Percentiles rank a stretch among this genome's conserved stretches.
Conservation (phyloP, 2,329 filamentous ascomycete species). For the Tympanopsis confertula region DNA sequence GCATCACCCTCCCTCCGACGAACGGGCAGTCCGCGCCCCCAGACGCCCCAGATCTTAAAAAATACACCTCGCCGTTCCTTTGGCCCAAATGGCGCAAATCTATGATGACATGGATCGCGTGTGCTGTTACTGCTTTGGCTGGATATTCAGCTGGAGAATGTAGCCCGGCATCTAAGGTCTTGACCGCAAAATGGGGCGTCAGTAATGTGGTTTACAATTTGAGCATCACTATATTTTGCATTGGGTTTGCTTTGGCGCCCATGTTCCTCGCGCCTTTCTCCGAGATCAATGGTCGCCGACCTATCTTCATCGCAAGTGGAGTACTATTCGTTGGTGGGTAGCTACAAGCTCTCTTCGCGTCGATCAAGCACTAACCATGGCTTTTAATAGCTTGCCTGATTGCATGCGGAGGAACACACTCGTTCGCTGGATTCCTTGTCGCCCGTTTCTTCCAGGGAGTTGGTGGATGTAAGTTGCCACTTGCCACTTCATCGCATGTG, state of each 20-base stretch:
- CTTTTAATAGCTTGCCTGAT: conserved; percentile 41
- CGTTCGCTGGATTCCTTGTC: conserved; percentile 63
- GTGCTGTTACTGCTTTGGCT: conserved; percentile 63
- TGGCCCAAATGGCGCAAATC: conserved; percentile 64
- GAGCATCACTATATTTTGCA: conserved; percentile 72
- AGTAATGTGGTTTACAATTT: conserved; percentile 55
- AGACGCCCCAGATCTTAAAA: conserved; percentile 49
- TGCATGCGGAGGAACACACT: conserved; percentile 59
- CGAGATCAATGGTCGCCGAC: conserved; percentile 76
- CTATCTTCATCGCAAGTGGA: conserved; percentile 68
- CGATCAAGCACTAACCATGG: conserved; percentile 7
- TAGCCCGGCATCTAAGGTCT: conserved; percentile 53
- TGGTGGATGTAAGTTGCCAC: conserved; percentile 49
- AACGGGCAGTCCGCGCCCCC: conserved; percentile 29
- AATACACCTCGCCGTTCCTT: conserved; percentile 58
- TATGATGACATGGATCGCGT: conserved; percentile 62
- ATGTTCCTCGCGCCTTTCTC: conserved; percentile 83
- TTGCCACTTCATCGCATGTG: conserved; percentile 9
- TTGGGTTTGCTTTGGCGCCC: conserved; percentile 70
- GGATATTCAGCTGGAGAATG: conserved; percentile 76
- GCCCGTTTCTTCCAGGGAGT: conserved; percentile 67
- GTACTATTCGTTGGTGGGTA: conserved; percentile 47
- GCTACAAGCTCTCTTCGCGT: not conserved
- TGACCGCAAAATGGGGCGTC: conserved; percentile 54
- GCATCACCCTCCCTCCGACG: conserved; percentile 12